Base-by-base conservation (phyloP, 441 rosid species). In the Codiaeum variegatum region DNA sequence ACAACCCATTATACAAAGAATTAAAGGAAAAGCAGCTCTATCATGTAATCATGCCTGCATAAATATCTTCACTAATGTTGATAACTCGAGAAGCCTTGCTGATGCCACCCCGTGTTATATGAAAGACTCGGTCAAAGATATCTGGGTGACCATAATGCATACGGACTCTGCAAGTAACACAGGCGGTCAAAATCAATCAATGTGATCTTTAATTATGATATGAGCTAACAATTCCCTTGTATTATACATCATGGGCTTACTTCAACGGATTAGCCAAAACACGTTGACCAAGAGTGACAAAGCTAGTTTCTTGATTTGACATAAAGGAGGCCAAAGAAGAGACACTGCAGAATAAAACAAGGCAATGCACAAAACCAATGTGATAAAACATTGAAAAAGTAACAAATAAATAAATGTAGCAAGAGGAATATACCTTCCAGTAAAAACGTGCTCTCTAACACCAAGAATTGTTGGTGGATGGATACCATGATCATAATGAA, bases 71-170 rank as follows among this genome's bases (percentile, higher is more conserved):
- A 73, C 99, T 96, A 69, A 96, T 93, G 83, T 96, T 96, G 81
- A 96, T 96, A 73, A 96, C 88, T 73, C 98, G 97, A 79, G 99
- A 96, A 73, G 99, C 97, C 91, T 96, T 96, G 94, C 99, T 96
- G 78, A 96, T 93, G 60, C 99, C 99, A 80, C 99, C 99, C 62
- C 99, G 90, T 64, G 97, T 90, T 76, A 96, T 85, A 83, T 93
- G 98, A 78, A 93, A 96, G 72, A 96, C 88, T 90, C 99, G 85
- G 77, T 96, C 97, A 65, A 96, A 96, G 73, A 96, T 94, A 87
- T 96, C 99, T 38, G 99, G 99, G 85, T 96, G 99, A 71, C 99
- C 99, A 86, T 96, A 96, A 85, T 93, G 98, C 98, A 96, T 89
- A 36, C 99, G 98, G 67, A 94, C 92, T 90, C 98, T 95, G 84